Conservation (phyloP, 305 asterid species). For the Salvia sclarea region DNA sequence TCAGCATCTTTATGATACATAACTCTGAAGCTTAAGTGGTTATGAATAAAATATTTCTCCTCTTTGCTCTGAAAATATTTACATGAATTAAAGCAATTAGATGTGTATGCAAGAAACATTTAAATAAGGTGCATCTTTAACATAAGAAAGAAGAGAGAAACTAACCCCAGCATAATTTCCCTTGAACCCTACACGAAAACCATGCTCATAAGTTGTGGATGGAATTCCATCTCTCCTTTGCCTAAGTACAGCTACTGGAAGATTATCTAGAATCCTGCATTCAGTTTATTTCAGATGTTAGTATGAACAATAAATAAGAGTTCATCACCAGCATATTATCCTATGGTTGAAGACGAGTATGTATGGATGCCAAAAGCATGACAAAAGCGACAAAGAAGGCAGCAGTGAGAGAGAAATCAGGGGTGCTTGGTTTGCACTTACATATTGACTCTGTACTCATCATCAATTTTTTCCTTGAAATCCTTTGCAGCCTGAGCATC, state of each 20-base stretch:
- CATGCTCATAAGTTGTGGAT: slow-evolving; percentile 80
- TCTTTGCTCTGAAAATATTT: slow-evolving; percentile 70
- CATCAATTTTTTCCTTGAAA: slow-evolving; percentile 89
- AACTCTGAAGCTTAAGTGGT: slow-evolving; percentile 93
- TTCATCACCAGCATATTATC: slow-evolving; percentile 2
- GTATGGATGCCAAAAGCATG: background rate
- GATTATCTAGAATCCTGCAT: slow-evolving; percentile 94
- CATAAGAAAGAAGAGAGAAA: slow-evolving; percentile 26
- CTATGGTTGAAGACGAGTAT: background rate
- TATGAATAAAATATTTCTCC: slow-evolving; percentile 79
- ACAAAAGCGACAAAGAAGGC: background rate
- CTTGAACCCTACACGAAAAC: slow-evolving; percentile 93
- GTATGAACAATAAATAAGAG: slow-evolving; percentile 7
- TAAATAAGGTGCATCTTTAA: background rate
- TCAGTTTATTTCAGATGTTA: slow-evolving; percentile 30
- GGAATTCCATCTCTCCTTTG: slow-evolving; percentile 77
- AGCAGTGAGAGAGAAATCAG: slow-evolving; percentile 18
- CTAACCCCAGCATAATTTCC: slow-evolving; percentile 91
- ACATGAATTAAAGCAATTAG: slow-evolving; percentile 30
- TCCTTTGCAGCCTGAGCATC: slow-evolving; percentile 72
- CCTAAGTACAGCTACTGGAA: slow-evolving; percentile 88
- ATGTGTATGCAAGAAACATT: background rate
- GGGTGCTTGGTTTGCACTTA: slow-evolving; percentile 34
- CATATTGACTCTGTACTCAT: slow-evolving; percentile 82
- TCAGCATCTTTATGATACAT: slow-evolving; percentile 85